A percentile compares a stretch with the other conserved stretches of the same genome.
phyloP scores from a whole-genome alignment of 805 yeast genomes.

The Yarrowia sp. region DNA sequence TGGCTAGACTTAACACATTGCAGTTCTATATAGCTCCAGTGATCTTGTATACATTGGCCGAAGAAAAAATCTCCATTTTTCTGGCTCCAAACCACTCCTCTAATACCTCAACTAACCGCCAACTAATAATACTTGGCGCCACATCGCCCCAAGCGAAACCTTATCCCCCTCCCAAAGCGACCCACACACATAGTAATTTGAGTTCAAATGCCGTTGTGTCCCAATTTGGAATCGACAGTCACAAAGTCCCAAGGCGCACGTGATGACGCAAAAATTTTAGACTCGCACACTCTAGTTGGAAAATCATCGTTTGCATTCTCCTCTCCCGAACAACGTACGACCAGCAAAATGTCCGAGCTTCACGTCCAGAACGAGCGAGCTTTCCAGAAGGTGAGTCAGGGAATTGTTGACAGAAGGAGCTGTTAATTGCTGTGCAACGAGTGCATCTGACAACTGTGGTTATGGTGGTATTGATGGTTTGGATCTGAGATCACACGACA shows the following conservation, averaged over 20 bases:
- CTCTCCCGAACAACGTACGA: conserved; percentile 26
- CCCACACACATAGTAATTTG: not conserved
- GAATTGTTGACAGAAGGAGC: not conserved
- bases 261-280: conserved; percentile 27
- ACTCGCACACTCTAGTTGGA: conserved; percentile 15
- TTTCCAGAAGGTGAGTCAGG: conserved; percentile 94
- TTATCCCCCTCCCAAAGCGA: not conserved
- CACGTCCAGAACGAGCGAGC: conserved; percentile 99
- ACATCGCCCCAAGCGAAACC: not conserved
- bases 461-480: not conserved
- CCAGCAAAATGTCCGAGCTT: conserved; percentile 64
- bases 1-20: too few relatives aligned
- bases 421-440: not conserved
- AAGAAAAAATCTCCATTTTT: too few relatives aligned
- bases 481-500: not conserved
- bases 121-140: not conserved
- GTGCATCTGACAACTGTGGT: not conserved
- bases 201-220: not conserved
- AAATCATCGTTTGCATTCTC: conserved; percentile 26
- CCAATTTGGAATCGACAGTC: conserved; percentile 16
- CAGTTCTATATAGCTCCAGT: too few relatives aligned
- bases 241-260: conserved; percentile 22
- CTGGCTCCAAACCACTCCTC: too few relatives aligned
- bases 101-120: not conserved
- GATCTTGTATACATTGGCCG: too few relatives aligned